Evolutionary conservation across 2,329 filamentous ascomycete genomes (phyloP).

Genomic region (Exophiala bonariae): DNA sequence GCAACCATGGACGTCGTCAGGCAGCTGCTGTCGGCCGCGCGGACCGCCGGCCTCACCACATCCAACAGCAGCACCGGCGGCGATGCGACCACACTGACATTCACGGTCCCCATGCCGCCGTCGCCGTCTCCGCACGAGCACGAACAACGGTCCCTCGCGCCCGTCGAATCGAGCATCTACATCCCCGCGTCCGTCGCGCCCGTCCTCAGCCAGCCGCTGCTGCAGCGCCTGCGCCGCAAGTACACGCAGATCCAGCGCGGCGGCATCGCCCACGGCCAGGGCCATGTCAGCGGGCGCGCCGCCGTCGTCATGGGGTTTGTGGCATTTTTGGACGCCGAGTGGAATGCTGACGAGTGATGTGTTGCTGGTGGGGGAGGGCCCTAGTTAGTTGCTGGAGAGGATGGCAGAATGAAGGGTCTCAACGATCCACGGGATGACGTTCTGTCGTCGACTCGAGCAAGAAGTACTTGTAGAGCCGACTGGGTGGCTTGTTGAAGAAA

Average conservation of each 20-base stretch:
- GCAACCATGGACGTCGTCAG: constrained; percentile 26
- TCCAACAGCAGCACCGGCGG: no score
- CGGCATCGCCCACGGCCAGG: constrained; percentile 35
- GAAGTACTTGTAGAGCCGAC: no score
- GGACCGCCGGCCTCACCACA: constrained; percentile 7
- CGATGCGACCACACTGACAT: no score
- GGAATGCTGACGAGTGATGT: constrained; percentile 26
- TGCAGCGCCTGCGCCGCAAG: constrained; percentile 46
- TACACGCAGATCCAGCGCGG: constrained; percentile 47
- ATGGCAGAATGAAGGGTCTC: no score
- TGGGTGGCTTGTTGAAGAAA: no score
- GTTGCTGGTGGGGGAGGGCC: no score
- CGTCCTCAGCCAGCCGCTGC: constrained; percentile 39
- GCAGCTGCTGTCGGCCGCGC: constrained; percentile 18
- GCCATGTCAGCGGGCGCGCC: constrained; percentile 33
- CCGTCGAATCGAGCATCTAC: constrained; percentile 11
- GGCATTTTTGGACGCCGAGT: constrained; percentile 45
- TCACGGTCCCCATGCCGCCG: constrained; percentile 14
- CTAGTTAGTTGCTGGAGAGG: no score
- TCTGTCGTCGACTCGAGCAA: no score
- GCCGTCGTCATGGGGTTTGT: constrained; percentile 47
- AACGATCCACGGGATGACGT: no score
- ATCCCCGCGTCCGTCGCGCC: constrained; percentile 21
- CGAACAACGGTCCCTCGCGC: no score
- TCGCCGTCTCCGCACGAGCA: neutral